Evolutionary conservation across 352 stramenopile genomes (phyloP), one percentile per base, ranked within the genome.

Genomic region (Phytophthora europaea): DNA sequence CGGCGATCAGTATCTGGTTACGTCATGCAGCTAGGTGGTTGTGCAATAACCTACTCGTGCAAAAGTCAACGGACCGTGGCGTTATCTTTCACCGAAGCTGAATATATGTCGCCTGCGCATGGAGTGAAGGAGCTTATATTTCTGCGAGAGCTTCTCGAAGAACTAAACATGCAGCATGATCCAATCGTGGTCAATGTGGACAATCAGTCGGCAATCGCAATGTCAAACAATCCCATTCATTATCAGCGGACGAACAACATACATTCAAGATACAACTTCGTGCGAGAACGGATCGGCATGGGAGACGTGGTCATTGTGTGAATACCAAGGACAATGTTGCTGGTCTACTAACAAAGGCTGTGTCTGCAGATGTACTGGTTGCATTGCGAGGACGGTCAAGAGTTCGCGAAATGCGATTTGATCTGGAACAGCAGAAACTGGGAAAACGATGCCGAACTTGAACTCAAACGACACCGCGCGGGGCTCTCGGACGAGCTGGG

Each of bases 301-400:
- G 38, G 38, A 47, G 38, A n/a, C 3, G 38, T 47, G 12, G 38
- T 33, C 2, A 33, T 61, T 50, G 58, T 28, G 59, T 68, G 8
- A 54, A 26, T 40, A 68, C 67, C 0, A 65, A 74, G 9, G 53
- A 67, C 5, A 70, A 66, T 23, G 13, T 74, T 8, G 67, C 59
- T n/a, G 54, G 70, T 40, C 51, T 74, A 59, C 26, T 74, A 56
- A 74, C 67, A 0, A 70, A 66, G 57, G 23, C 48, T 62, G 56
- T 63, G 18, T 51, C 56, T 61, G 38, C 13, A 58, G 55, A 61
- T 12, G 48, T 61, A 26, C 15, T 71, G 47, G 20, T 5, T 33
- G 16, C 22, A 1, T 20, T 72, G 8, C 33, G 65, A 28, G 64
- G 54, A 50, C 47, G 53, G 31, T 31, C 63, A 12, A 43, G 53